phyloP scores from a whole-genome alignment of 2,329 filamentous ascomycete species.

The Xylariaceae sp. region DNA sequence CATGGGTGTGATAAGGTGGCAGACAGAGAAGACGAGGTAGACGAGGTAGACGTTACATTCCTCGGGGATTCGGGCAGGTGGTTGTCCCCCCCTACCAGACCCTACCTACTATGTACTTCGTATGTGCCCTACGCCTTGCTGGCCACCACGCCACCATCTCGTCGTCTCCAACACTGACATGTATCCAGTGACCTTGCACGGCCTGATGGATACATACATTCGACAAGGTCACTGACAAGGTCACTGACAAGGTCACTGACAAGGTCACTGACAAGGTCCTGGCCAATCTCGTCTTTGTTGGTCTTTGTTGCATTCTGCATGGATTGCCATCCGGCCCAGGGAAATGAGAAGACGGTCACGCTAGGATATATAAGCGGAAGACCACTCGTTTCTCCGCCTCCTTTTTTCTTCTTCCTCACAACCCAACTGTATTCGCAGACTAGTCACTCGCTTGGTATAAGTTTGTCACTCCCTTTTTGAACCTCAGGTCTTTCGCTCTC shows the following conservation, averaged over 20 bases:
- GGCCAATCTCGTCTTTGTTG: slow-evolving; percentile 19
- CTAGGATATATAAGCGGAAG: slow-evolving; percentile 22
- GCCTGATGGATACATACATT: too few species aligned
- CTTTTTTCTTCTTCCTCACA: slow-evolving; percentile 8
- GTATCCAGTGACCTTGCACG: too few species aligned
- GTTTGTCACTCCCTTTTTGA: slow-evolving; percentile 16
- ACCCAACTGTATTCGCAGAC: slow-evolving; percentile 20
- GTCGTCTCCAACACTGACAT: too few species aligned
- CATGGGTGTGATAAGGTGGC: not conserved
- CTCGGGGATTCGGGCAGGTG: too few species aligned
- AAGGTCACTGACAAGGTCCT: too few species aligned
- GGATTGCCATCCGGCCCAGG: slow-evolving; percentile 9
- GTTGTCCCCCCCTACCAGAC: too few species aligned
- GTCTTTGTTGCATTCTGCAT: slow-evolving; percentile 4
- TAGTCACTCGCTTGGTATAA: slow-evolving; percentile 21
- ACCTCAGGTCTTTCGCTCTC: slow-evolving; percentile 17
- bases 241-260: too few species aligned
- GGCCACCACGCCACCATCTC: too few species aligned
- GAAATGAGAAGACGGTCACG: slow-evolving; percentile 15
- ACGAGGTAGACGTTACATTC: too few species aligned
- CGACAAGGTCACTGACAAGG: too few species aligned
- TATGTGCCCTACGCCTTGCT: too few species aligned
- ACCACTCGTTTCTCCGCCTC: slow-evolving; percentile 9
- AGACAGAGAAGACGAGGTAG: not conserved
- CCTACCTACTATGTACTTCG: too few species aligned